phyloP scores from a whole-genome alignment of 2,329 filamentous ascomycete species.

The Botryotinia calthae region DNA sequence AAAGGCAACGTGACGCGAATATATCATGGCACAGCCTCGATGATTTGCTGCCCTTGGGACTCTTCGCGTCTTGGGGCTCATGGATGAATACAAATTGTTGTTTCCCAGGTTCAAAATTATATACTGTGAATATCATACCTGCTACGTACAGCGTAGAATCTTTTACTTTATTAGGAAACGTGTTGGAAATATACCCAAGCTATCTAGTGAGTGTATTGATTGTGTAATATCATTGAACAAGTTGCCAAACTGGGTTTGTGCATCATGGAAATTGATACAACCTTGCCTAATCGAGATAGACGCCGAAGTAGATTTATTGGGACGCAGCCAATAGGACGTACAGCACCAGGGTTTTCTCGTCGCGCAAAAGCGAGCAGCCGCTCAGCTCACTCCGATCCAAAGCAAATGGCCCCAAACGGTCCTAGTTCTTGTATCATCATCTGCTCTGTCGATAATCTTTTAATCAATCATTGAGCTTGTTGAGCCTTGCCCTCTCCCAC shows the following conservation, averaged over 20 bases:
- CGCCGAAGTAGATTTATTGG: slow-evolving; percentile 33
- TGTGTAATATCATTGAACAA: background rate
- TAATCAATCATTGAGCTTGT: background rate
- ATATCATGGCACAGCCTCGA: slow-evolving; percentile 23
- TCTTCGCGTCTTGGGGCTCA: background rate
- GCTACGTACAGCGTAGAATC: no score
- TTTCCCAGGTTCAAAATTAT: background rate
- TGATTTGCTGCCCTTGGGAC: slow-evolving; percentile 1
- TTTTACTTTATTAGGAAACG: background rate
- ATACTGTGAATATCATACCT: background rate
- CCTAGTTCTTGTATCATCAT: background rate
- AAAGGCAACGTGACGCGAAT: slow-evolving; percentile 22
- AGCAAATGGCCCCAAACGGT: background rate
- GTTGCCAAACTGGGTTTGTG: slow-evolving; percentile 22
- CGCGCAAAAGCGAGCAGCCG: slow-evolving; percentile 33
- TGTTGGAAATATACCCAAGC: background rate
- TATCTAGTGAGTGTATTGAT: background rate
- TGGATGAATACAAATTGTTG: background rate
- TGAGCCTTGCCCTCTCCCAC: background rate
- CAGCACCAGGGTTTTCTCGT: slow-evolving; percentile 29
- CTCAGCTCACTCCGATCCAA: slow-evolving; percentile 28
- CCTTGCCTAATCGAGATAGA: slow-evolving; percentile 39
- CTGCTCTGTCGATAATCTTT: background rate
- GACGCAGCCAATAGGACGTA: slow-evolving; percentile 32
- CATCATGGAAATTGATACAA: slow-evolving; percentile 26